phyloP scores from a whole-genome alignment of 441 rosid genomes.

The Viola pubescens region DNA sequence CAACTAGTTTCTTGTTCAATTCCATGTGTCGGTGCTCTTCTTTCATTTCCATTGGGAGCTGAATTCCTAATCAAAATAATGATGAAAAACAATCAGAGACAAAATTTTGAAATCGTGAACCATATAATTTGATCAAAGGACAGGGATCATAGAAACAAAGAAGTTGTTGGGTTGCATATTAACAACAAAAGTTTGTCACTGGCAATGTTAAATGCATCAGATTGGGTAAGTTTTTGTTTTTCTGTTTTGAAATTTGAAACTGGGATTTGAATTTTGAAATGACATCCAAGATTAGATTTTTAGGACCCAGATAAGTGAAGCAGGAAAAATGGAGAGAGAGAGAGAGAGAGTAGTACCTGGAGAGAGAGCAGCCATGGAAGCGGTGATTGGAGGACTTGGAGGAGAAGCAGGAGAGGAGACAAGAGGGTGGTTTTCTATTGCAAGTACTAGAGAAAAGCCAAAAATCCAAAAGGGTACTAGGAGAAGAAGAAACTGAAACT shows the following conservation, averaged over 20 bases:
- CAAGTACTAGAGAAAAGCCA: conserved; percentile 18
- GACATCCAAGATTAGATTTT: not conserved
- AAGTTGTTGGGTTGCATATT: too few species aligned
- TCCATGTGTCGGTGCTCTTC: conserved; percentile 38
- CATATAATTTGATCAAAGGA: not conserved
- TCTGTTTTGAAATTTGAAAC: conserved; percentile 10
- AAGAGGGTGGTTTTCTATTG: conserved; percentile 22
- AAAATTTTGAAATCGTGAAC: conserved; percentile 3
- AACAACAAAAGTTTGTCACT: too few species aligned
- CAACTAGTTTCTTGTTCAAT: conserved; percentile 39
- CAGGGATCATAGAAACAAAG: conserved; percentile 8
- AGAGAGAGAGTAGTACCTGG: conserved; percentile 42
- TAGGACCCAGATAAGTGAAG: not conserved
- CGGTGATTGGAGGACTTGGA: conserved; percentile 33
- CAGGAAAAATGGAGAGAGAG: too few species aligned
- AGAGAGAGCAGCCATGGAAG: conserved; percentile 49
- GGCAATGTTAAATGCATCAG: conserved; percentile 20
- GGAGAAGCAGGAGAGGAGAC: conserved; percentile 25
- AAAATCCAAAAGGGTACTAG: conserved; percentile 32
- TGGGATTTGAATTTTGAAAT: conserved; percentile 8
- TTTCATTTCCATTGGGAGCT: conserved; percentile 27
- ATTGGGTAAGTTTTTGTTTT: not conserved
- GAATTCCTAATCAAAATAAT: conserved; percentile 33
- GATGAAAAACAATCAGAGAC: not conserved
- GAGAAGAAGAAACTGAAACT: conserved; percentile 30